Percentiles rank a stretch among this genome's conserved stretches.
These are phyloP conservation scores for Chondrostereum purpureum DNA, from an alignment of 1,284 basidiomycete species.

Conservation along the genomic window DNA sequence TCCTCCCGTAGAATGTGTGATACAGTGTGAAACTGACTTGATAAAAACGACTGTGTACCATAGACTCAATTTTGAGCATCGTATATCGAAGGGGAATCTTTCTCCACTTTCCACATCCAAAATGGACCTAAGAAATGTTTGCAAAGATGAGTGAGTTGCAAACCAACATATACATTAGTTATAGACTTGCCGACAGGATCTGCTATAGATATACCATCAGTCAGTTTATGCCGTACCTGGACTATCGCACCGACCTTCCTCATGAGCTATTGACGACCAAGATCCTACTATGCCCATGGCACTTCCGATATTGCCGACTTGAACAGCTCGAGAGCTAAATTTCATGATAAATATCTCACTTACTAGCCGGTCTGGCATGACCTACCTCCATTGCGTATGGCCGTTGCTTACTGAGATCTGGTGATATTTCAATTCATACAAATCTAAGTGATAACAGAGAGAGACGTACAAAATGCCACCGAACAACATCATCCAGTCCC, in stretches of 20 bases:
- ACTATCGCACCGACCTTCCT: conserved; percentile 33
- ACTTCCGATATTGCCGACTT: conserved; percentile 56
- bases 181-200: conserved; percentile 49
- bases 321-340: conserved; percentile 50
- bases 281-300: conserved; percentile 57
- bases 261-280: conserved; percentile 58
- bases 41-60: no score
- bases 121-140: conserved; percentile 47
- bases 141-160: no score
- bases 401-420: conserved; percentile 46
- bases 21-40: no score
- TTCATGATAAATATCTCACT: not conserved
- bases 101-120: conserved; percentile 54
- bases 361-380: not conserved
- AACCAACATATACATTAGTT: no score
- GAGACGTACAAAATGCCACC: conserved; percentile 59
- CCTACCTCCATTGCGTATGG: conserved; percentile 51
- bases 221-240: conserved; percentile 9
- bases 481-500: conserved; percentile 43
- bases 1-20: no score
- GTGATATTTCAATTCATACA: conserved; percentile 11
- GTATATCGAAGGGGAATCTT: conserved; percentile 23
- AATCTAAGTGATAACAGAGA: conserved; percentile 4
- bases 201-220: no score
- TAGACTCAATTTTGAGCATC: conserved; percentile 31